Evolutionary conservation across 257 asterid species (phyloP), one percentile per base, ranked within the genome.

Genomic region (Salvia splendens): DNA sequence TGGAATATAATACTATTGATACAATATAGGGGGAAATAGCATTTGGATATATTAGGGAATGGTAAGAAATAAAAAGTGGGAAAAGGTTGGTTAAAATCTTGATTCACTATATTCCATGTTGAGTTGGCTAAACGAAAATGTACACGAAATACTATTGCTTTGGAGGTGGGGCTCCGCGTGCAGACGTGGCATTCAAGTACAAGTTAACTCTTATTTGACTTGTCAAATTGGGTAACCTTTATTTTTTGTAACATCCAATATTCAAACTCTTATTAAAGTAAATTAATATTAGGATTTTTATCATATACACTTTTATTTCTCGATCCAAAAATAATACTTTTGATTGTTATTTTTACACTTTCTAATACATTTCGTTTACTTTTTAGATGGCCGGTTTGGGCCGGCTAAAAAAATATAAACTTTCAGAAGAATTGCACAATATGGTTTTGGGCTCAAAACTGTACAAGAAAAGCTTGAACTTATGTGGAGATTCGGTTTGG

Each of bases 131-230:
- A 47, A 59, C 17, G 61, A 7, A 35, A 8, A 48, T 47, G 68
- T 28, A 60, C 74, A 70, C 62, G 75, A 41, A 60, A 70, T 70
- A 49, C 69, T 55, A 17, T 61, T 59, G 38, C 68, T n/a, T 35
- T 17, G 2, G 10, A 59, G 33, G 28, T 68, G 59, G 67, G 73
- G 59, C 32, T 54, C 56, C 40, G 30, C 52, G 1, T 52, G 67
- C 69, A 48, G 48, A 64, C 59, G 57, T 64, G 69, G 59, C 69
- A 64, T 48, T 41, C 38, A 24, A 28, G 71, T 53, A 35, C 51
- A 69, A 57, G 73, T 46, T 69, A 58, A 16, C 67, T 43, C 46
- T 10, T 8, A 6, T 52, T 70, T 71, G 64, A 61, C 75, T 52
- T 63, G 43, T 63, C 65, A 11, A 16, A 4, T 63, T 16, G 70